Evolutionary conservation across 2,329 filamentous ascomycete species (phyloP), one percentile per base, ranked within the genome.

Genomic region (Nemania sp.): DNA sequence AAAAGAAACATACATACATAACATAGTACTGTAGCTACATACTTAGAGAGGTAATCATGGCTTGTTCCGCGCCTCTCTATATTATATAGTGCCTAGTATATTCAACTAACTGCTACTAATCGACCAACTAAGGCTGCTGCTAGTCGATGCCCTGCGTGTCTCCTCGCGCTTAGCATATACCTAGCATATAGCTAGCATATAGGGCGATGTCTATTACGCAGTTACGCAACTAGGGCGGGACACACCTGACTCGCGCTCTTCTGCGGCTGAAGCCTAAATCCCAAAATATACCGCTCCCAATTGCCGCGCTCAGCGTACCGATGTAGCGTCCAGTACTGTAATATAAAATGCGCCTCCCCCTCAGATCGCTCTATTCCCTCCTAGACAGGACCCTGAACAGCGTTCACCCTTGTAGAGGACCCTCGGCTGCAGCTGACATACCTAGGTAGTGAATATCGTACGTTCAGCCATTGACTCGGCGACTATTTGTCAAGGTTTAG

Each of bases 401-500:
- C 45, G n/a, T 24, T 47, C 7, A 47, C n/a, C 45, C 45, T 47
- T 47, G 45, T 47, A 47, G 45, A 47, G 11, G 6, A 13, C 45
- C 8, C 22, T 47, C 45, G 45, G 45, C 45, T 47, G 18, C 22
- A 47, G n/a, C n/a, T 47, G 22, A 24, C 22, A 47, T 5, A n/a
- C n/a, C n/a, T n/a, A n/a, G n/a, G n/a, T n/a, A 5, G 45, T 5
- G 3, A 47, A 11, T 11, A 47, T 47, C 45, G 22, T 24, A 47
- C n/a, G n/a, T 24, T 47, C 24, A 52, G 24, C 8, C 5, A 5
- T 52, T 15, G 22, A 52, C 1, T 10, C 32, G 4, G 58, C 22
- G 51, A 11, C 32, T 53, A 61, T 61, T 61, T 52, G 58, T 61
- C 58, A 61, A 35, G 22, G 29, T 61, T 20, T 29, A 27, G n/a